These are phyloP conservation scores for Rhizodiscina lignyota DNA, from an alignment of 495 filamentous ascomycete genomes.

Conservation along the genomic window DNA sequence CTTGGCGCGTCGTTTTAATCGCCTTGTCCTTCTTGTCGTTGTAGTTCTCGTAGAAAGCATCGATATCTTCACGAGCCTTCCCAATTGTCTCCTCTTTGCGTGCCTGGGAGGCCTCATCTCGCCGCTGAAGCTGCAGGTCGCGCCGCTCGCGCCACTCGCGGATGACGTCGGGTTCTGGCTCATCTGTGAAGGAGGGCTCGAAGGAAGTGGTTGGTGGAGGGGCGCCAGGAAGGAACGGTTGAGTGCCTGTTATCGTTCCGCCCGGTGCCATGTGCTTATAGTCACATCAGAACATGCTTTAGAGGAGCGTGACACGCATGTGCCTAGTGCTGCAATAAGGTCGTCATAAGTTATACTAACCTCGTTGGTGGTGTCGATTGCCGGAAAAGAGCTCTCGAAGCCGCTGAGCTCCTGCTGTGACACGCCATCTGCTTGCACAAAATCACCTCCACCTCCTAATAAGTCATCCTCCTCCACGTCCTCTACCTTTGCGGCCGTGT, in stretches of 20 bases:
- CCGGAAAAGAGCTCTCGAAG: slow-evolving; percentile 81
- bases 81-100: slow-evolving; percentile 69
- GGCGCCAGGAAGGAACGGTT: slow-evolving; percentile 54
- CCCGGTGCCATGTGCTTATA: slow-evolving; percentile 66
- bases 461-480: slow-evolving; percentile 50
- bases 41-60: slow-evolving; percentile 99
- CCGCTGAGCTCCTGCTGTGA: slow-evolving; percentile 42
- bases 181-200: slow-evolving; percentile 26
- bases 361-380: slow-evolving; percentile 64
- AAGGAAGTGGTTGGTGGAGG: slow-evolving; percentile 20
- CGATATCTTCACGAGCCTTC: slow-evolving; percentile 76
- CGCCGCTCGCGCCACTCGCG: slow-evolving; percentile 85
- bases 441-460: slow-evolving; percentile 49
- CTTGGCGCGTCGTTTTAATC: slow-evolving; percentile 65
- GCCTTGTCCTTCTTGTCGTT: slow-evolving; percentile 90
- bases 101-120: slow-evolving; percentile 55
- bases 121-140: slow-evolving; percentile 56
- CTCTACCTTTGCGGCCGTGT: slow-evolving; percentile 41
- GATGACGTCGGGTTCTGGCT: slow-evolving; percentile 64
- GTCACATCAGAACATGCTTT: too few species aligned
- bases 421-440: slow-evolving; percentile 18
- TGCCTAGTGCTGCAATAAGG: too few species aligned
- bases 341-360: too few species aligned
- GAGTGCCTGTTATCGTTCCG: slow-evolving; percentile 71
- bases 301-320: too few species aligned